Base-by-base conservation (phyloP, 371 early-diverging fungal genomes). In the Mycotypha africana region DNA sequence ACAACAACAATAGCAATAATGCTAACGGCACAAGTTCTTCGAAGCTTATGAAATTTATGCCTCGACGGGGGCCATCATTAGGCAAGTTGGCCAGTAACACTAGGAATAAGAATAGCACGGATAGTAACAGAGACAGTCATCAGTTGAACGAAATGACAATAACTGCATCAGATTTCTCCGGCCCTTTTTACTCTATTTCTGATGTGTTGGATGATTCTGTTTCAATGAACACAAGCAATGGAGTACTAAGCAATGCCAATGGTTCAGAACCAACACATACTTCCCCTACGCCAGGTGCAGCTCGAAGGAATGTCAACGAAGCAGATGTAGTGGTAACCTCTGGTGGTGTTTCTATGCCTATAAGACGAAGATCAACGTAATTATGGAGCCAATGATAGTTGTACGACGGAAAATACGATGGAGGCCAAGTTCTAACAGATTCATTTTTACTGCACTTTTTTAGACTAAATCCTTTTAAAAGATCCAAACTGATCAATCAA, bases 101-200 rank as follows among this genome's bases (percentile, higher is more conserved):
- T 24, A 11, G 16, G 38, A 5, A 34, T 9, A 21, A 28, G 21
- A 23, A 39, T 17, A 17, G 30, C 51, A 17, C 17, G 23, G 30
- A 28, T 23, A 41, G 14, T 22, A 12, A 21, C 20, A 12, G 38
- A 8, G 14, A n/a, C n/a, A 7, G 17, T 34, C 20, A 23, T 30
- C n/a, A n/a, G n/a, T n/a, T n/a, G n/a, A n/a, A n/a, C 26, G 25
- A 17, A 15, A 60, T 54, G 28, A 58, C 34, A 22, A 54, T 55
- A 12, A 46, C 65, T 8, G 25, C 50, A 0, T 47, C 52, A 15
- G 74, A 74, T 45, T 43, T 69, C 11, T 59, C 62, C 2, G 75
- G 75, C 1, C 75, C 75, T 0, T 74, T 70, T 45, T 74, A 68
- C 52, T 70, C 71, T 11, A 70, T 74, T 38, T 68, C 69, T 7